Conservation (phyloP, 192 early-diverging fungal genomes). For the Coemansia sp. region DNA sequence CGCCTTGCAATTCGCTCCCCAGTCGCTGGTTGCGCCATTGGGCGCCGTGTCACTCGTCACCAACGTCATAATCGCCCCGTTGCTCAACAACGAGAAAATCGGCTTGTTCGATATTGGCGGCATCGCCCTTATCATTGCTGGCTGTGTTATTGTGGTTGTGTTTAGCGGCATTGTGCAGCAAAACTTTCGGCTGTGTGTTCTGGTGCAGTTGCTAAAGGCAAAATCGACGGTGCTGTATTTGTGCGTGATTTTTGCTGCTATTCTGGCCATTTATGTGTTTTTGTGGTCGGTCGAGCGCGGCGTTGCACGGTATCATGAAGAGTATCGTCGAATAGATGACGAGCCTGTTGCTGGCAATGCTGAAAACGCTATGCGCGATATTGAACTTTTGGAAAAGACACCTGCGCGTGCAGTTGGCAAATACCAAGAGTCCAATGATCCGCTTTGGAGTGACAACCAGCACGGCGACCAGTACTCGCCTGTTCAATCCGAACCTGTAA, state of each 20-base stretch:
- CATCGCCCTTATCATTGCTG: slow-evolving; percentile 71
- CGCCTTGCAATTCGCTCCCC: slow-evolving; percentile 77
- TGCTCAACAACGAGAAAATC: slow-evolving; percentile 72
- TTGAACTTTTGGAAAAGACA: background rate
- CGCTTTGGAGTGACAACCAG: too few species aligned
- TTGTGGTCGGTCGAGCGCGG: slow-evolving; percentile 60
- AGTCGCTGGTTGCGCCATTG: slow-evolving; percentile 77
- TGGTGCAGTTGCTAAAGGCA: slow-evolving; percentile 66
- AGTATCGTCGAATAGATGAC: background rate
- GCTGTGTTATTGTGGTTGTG: slow-evolving; percentile 69
- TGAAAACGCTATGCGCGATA: background rate
- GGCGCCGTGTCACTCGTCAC: slow-evolving; percentile 76
- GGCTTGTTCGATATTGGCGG: slow-evolving; percentile 68
- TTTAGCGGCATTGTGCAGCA: slow-evolving; percentile 62
- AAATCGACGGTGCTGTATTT: slow-evolving; percentile 67
- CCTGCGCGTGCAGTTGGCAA: background rate
- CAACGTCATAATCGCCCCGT: slow-evolving; percentile 75
- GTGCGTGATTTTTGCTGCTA: slow-evolving; percentile 54
- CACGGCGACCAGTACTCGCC: background rate
- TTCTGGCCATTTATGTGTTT: slow-evolving; percentile 60
- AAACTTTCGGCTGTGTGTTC: slow-evolving; percentile 72
- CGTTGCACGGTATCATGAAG: slow-evolving; percentile 11
- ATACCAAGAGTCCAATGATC: background rate
- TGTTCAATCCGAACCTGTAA: background rate
- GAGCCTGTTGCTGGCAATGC: background rate